phyloP scores from a whole-genome alignment of 192 early-diverging fungal species.

The Coemansia sp. region DNA sequence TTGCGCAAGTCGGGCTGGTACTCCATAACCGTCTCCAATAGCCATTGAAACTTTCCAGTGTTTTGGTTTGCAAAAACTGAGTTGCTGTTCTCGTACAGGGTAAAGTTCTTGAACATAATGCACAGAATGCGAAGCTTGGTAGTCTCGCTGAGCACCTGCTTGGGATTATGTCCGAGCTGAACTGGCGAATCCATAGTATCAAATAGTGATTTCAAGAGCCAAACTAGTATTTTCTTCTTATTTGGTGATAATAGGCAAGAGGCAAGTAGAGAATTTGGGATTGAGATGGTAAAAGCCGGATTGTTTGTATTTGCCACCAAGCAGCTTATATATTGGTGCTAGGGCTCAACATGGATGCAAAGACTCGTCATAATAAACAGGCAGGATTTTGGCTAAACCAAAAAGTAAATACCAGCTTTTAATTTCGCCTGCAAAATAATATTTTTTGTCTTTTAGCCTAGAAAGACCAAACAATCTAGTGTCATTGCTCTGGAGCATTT shows the following conservation, averaged over 20 bases:
- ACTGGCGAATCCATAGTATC: not conserved
- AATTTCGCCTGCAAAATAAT: not conserved
- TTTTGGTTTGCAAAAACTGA: not conserved
- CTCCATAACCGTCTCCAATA: conserved; percentile 9
- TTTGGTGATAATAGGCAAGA: not conserved
- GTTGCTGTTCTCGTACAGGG: conserved; percentile 26
- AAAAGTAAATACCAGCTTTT: not conserved
- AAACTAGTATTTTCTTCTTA: not conserved
- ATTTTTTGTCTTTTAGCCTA: not conserved
- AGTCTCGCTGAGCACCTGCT: not conserved
- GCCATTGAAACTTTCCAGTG: conserved; percentile 9
- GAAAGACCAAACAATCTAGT: not conserved
- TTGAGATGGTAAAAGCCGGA: not conserved
- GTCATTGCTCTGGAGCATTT: not conserved
- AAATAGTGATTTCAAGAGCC: not conserved
- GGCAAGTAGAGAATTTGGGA: not conserved
- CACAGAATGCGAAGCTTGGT: conserved; percentile 37
- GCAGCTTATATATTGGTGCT: not conserved
- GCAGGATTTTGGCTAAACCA: not conserved
- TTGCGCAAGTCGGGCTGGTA: conserved; percentile 22
- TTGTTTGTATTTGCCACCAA: not conserved
- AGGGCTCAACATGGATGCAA: not conserved
- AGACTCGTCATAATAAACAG: not conserved
- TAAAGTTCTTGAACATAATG: conserved; percentile 34
- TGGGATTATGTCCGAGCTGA: not conserved